Base-by-base conservation (phyloP, 345 rosid species). In the Eucalyptus paniculata region DNA sequence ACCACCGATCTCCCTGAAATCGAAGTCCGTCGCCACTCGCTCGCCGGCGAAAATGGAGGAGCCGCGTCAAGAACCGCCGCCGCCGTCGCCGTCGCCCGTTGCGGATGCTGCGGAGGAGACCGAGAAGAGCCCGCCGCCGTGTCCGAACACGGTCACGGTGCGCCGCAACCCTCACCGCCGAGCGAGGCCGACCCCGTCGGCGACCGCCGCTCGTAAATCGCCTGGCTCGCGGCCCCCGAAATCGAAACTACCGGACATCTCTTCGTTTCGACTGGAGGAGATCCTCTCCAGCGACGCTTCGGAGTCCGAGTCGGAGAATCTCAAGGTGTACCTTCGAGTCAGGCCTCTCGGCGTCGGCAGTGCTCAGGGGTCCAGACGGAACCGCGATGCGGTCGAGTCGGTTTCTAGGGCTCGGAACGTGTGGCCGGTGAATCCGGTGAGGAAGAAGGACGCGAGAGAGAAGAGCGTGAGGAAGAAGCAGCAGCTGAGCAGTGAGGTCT, bases 131-230 rank as follows among this genome's bases (percentile, higher is more conserved):
- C 92, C 95, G 30, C 91, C 90, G 56, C 87, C 92, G 12, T 94
- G 97, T 88, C 95, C 96, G 12, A 88, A 87, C 58, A 93, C 96
- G 13, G 93, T 92, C 28, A 95, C 97, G 23, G 93, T 93, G 47
- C 95, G 99, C 49, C 93, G 99, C 13, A 97, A 97, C 88, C 99
- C 99, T 91, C 94, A 88, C 54, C 94, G 99, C 85, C 93, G 90
- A 87, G 99, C 97, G 53, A 94, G 98, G 89, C 93, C 95, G 3
- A 95, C 97, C 9, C 96, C 96, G 3, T 90, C 87, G 62, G 60
- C 86, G 42, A 58, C 89, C 92, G 32, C 14, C 88, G n/a, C 30
- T 17, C 93, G 45, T n/a, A 34, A 44, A 21, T 45, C 94, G 81
- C 83, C 26, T 11, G 14, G 47, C 85, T 77, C 85, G 4, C 47